phyloP scores from a whole-genome alignment of 371 early-diverging fungal species.

The Dichotomocladium elegans region DNA sequence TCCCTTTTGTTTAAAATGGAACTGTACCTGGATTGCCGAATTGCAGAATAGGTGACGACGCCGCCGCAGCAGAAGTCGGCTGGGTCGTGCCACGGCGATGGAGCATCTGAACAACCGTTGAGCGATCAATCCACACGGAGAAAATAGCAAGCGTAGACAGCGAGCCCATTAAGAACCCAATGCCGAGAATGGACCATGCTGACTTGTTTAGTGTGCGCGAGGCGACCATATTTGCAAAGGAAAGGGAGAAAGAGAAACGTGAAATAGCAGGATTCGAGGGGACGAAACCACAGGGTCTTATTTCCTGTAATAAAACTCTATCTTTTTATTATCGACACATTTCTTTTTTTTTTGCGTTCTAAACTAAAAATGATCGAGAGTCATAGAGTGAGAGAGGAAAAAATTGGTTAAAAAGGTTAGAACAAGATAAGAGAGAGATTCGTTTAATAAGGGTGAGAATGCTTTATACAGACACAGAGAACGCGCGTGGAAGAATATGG shows the following conservation, averaged over 20 bases:
- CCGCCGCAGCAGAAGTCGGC: background rate
- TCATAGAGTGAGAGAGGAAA: too few relatives aligned
- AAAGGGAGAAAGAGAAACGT: background rate
- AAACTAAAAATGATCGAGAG: background rate
- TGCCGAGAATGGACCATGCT: too few relatives aligned
- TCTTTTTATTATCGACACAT: background rate
- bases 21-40: constrained; percentile 44
- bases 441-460: background rate
- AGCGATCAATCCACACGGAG: background rate
- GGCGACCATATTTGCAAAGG: background rate
- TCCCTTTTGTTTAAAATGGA: background rate
- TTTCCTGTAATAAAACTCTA: too few relatives aligned
- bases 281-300: background rate
- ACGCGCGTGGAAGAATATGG: background rate
- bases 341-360: background rate
- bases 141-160: background rate
- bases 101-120: background rate
- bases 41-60: constrained; percentile 28
- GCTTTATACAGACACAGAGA: constrained; percentile 1
- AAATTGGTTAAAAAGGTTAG: too few relatives aligned
- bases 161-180: background rate
- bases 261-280: background rate
- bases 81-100: background rate
- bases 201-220: too few relatives aligned
- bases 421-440: background rate